Evolutionary conservation across 768 basidiomycete species (phyloP), one percentile per base, ranked within the genome.

Genomic region (Botryobasidium botryosum): DNA sequence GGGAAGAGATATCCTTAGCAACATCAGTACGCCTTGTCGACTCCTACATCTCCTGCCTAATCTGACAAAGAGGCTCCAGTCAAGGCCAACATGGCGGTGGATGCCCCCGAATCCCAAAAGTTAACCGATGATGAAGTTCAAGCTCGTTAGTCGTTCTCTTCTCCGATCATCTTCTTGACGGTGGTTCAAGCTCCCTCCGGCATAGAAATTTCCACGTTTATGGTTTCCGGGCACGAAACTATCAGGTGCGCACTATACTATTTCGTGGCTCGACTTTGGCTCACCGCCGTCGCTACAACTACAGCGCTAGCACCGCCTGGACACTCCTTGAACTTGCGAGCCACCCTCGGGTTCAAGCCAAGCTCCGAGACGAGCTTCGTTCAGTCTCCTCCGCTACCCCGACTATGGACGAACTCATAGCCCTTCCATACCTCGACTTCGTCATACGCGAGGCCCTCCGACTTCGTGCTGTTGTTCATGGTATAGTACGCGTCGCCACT

Each of bases 111-210:
- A 4, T 61, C 52, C 38, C 74, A 77, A 53, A 61, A 62, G 25
- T 59, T 82, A 60, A 66, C 66, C 0, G 79, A 82, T 45, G 67
- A 66, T 23, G 79, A 81, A 48, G 73, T 82, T 13, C 47, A 77
- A 2, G 62, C 64, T 5, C 71, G 68, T 77, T 50, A 47, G 72
- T 62, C 27, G 21, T 28, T 21, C 28, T 48, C 52, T 33, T 41
- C 53, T 12, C 45, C 50, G 18, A 50, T 50, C 37, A 10, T 21
- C 10, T 39, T 39, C 37, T 8, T 33, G 6, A 17, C 7, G 13
- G n/a, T 18, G n/a, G 51, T 13, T 12, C 13, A 35, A 4, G 8
- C 15, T 5, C 32, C 25, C 43, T 15, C 17, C 32, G 8, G 15
- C 45, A 26, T 51, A 75, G 74, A 77, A 65, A 68, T 75, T 0